Percentiles rank a stretch among this genome's conserved stretches.
These are phyloP conservation scores for Cryphonectria carpinicola DNA, from an alignment of 2,329 filamentous ascomycete species.

Conservation along the genomic window DNA sequence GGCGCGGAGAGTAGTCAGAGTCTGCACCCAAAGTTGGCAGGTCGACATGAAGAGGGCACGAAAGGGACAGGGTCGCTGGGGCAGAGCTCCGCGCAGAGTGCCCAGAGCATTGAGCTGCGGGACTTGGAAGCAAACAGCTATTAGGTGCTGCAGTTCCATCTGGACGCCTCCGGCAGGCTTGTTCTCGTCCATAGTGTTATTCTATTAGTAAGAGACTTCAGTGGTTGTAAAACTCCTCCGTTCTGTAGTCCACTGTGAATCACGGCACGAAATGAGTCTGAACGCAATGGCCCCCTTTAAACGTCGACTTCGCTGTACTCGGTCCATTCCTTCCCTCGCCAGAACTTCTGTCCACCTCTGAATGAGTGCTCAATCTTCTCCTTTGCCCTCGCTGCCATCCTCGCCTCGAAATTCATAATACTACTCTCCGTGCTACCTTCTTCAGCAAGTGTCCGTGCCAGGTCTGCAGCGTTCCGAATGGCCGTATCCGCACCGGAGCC, in stretches of 20 bases:
- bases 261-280: not conserved
- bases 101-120: not conserved
- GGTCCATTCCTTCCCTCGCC: constrained; percentile 34
- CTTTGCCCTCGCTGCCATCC: constrained; percentile 35
- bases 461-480: constrained; percentile 35
- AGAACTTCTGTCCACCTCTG: constrained; percentile 34
- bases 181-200: not conserved
- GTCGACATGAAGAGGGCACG: no score
- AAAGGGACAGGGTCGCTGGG: no score
- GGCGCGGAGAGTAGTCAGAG: no score
- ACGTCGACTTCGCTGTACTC: constrained; percentile 15
- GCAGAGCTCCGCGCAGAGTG: no score
- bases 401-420: constrained; percentile 33
- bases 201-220: not conserved
- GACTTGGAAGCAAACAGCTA: not conserved
- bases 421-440: constrained; percentile 30
- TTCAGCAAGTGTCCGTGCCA: constrained; percentile 33
- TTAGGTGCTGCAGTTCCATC: not conserved
- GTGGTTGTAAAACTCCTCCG: no score
- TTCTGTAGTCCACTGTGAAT: no score
- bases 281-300: not conserved
- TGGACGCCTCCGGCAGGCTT: not conserved
- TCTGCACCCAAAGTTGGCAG: no score
- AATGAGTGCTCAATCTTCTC: constrained; percentile 39
- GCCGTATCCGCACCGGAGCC: constrained; percentile 38